A percentile compares a stretch with the other conserved stretches of the same genome.
Conservation (phyloP, 257 asterid species). For the Solanum boliviense region DNA sequence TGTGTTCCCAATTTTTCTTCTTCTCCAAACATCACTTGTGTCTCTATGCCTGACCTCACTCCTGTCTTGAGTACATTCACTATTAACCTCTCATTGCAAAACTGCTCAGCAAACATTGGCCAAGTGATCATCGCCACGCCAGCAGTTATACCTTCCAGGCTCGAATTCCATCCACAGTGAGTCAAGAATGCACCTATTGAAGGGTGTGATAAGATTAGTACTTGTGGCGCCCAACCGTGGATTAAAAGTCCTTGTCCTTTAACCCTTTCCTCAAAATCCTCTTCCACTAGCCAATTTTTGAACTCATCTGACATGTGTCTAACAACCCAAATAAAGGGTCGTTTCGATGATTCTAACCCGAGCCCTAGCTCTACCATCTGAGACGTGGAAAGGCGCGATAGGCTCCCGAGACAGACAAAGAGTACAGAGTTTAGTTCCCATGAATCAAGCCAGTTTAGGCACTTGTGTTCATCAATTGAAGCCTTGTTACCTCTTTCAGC, state of each 20-base stretch:
- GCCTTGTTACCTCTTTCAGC: slow-evolving; percentile 27
- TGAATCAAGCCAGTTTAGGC: slow-evolving; percentile 34
- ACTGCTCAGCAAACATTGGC: slow-evolving; percentile 35
- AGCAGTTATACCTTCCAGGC: slow-evolving; percentile 2
- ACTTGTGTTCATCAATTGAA: slow-evolving; percentile 6
- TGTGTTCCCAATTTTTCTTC: neutral
- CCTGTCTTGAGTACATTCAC: slow-evolving; percentile 21
- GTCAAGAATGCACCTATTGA: slow-evolving; percentile 7
- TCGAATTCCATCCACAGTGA: slow-evolving; percentile 18
- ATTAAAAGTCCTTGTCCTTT: slow-evolving; percentile 3
- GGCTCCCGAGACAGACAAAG: slow-evolving; percentile 43
- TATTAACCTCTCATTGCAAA: slow-evolving; percentile 19
- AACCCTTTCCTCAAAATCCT: slow-evolving; percentile 1
- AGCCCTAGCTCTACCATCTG: slow-evolving; percentile 39
- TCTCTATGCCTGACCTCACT: slow-evolving; percentile 17
- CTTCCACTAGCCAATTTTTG: neutral
- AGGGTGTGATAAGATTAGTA: slow-evolving; percentile 9
- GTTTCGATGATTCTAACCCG: slow-evolving; percentile 27
- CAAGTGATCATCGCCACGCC: slow-evolving; percentile 16
- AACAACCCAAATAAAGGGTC: slow-evolving; percentile 7
- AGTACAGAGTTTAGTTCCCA: slow-evolving; percentile 19
- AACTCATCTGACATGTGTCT: slow-evolving; percentile 1
- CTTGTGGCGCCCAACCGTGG: slow-evolving; percentile 22
- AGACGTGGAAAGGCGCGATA: slow-evolving; percentile 11
- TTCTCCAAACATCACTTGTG: slow-evolving; percentile 1